phyloP scores from a whole-genome alignment of 805 yeast species.

The Metschnikowia gruessii region DNA sequence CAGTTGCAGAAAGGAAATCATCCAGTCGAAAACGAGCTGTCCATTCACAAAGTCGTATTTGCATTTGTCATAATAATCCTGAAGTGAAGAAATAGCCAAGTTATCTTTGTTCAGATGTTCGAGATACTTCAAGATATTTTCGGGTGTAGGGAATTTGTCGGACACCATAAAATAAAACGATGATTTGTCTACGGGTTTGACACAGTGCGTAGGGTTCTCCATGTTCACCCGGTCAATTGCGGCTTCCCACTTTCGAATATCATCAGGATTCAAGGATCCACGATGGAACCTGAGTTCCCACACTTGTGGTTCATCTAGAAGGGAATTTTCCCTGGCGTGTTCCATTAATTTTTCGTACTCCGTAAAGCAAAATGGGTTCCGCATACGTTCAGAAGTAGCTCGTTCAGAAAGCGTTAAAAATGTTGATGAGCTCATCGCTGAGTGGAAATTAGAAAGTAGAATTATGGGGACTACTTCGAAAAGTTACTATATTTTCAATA shows the following conservation, averaged over 20 bases:
- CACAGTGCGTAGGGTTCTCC: no score
- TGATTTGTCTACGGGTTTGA: no score
- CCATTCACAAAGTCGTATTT: slow-evolving; percentile 27
- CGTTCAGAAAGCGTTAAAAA: background rate
- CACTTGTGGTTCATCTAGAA: background rate
- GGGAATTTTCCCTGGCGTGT: background rate
- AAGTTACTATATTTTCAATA: no score
- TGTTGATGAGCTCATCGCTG: background rate
- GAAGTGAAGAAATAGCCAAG: background rate
- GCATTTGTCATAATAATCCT: slow-evolving; percentile 22
- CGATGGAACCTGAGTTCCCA: slow-evolving; percentile 6
- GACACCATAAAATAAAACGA: background rate
- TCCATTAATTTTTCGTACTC: background rate
- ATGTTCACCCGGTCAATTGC: slow-evolving; percentile 6
- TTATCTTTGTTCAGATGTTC: background rate
- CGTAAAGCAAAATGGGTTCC: background rate
- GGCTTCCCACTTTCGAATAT: slow-evolving; percentile 10
- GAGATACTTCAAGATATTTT: background rate
- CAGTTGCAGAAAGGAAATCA: slow-evolving; percentile 8
- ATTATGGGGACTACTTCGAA: no score
- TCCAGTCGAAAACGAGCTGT: slow-evolving; percentile 22
- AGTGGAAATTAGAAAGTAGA: no score
- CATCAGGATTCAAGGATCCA: slow-evolving; percentile 6
- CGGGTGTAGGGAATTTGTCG: slow-evolving; percentile 2
- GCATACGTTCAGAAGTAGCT: background rate